Evolutionary conservation across 2,329 filamentous ascomycete species (phyloP), one percentile per base, ranked within the genome.

Genomic region (Thermoascus crustaceus): DNA sequence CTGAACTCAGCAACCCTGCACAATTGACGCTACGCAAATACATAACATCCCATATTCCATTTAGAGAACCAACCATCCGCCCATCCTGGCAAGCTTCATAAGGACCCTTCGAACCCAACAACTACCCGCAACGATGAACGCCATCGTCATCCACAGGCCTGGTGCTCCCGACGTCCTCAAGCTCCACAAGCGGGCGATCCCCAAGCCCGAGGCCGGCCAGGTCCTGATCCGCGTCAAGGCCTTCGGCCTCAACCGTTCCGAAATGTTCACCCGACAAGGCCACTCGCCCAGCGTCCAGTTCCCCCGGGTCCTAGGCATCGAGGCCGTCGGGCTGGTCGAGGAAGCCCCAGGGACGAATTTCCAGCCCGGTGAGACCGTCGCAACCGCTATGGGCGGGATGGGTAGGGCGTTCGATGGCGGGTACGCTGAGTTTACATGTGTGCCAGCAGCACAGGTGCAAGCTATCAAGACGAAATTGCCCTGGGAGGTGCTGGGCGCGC

Each of bases 341-440:
- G 44, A 49, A n/a, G 58, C 57, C 11, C 55, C 60, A 1, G 46
- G 46, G n/a, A 39, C 39, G 3, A 51, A 56, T 18, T 65, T 70
- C 38, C 41, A 53, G 9, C 38, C 53, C 26, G 69, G 67, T 1
- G 52, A 57, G 7, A 52, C 59, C 10, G 66, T 71, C 2, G 65
- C 64, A 1, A 71, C 67, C 2, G 62, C 59, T 10, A 69, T 72
- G 66, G 69, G 68, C 5, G 68, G 67, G 1, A 60, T 73, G 52
- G 67, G 68, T 1, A 46, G 67, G 5, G 48, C 50, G 10, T 67
- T 69, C 35, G 62, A 71, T 41, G 69, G 69, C 6, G 66, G 65
- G 0, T 72, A 72, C 42, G 68, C 67, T 3, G 66, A 73, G 47
- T 72, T 68, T 37, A 63, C 58, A 1, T 64, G 57, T 38, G 66